A percentile compares a stretch with the other conserved stretches of the same genome.
Conservation (phyloP, 306 rosid genomes). For the Coriaria nepalensis region DNA sequence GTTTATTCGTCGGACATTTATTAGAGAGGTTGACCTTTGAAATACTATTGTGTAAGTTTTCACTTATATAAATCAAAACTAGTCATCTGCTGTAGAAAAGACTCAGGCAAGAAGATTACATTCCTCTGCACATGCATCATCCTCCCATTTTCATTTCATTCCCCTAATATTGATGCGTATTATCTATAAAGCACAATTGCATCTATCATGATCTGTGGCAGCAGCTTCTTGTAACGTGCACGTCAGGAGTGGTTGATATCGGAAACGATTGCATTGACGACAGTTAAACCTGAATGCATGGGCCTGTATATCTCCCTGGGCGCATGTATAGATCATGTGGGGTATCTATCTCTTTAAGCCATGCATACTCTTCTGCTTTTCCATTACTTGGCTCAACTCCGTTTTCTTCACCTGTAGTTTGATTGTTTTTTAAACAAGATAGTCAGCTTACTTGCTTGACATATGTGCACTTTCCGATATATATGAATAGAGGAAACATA, state of each 20-base stretch:
- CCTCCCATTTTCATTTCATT: no score
- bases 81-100: no score
- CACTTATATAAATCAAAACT: no score
- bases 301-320: slow-evolving; percentile 57
- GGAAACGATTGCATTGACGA: background rate
- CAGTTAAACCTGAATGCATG: slow-evolving; percentile 44
- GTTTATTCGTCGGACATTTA: no score
- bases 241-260: background rate
- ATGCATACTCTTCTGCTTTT: slow-evolving; percentile 66
- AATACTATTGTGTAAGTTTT: no score
- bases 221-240: background rate
- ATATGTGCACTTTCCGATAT: background rate
- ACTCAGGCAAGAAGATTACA: no score
- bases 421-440: slow-evolving; percentile 6
- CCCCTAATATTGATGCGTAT: no score
- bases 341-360: slow-evolving; percentile 66
- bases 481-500: background rate
- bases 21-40: no score
- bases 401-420: slow-evolving; percentile 37
- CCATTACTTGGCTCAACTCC: slow-evolving; percentile 22
- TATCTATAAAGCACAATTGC: no score
- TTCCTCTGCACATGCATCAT: no score
- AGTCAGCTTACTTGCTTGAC: background rate
- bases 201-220: background rate
- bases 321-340: slow-evolving; percentile 71